These are phyloP conservation scores for Malus sieversii DNA, from an alignment of 306 rosid genomes.

Conservation along the genomic window DNA sequence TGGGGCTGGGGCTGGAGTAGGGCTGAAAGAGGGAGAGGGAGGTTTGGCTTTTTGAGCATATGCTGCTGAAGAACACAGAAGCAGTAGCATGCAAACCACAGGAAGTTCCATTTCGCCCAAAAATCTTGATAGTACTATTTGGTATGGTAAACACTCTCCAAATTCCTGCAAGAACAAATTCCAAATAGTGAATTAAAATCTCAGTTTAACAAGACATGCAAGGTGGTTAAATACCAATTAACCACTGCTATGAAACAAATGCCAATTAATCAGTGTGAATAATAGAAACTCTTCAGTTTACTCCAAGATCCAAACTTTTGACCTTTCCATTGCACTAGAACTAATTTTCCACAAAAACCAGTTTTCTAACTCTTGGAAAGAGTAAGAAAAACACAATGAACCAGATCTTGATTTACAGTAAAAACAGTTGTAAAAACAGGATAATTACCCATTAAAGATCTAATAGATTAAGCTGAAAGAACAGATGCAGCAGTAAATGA, in stretches of 20 bases:
- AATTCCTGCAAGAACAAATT: constrained; percentile 49
- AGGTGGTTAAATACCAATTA: neutral
- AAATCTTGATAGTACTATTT: neutral
- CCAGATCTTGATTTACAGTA: constrained; percentile 39
- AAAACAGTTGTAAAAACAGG: neutral
- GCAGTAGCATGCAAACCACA: constrained; percentile 40
- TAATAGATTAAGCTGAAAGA: constrained; percentile 5
- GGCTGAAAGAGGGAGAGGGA: constrained; percentile 49
- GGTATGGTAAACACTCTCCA: no score
- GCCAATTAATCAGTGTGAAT: constrained; percentile 8
- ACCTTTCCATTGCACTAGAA: neutral
- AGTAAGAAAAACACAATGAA: neutral
- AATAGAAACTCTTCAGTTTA: neutral
- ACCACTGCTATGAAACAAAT: neutral
- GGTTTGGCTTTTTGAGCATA: constrained; percentile 56
- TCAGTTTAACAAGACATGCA: neutral
- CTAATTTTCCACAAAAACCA: neutral
- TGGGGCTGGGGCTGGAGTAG: constrained; percentile 90
- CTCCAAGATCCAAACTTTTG: constrained; percentile 7
- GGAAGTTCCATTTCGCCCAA: constrained; percentile 42
- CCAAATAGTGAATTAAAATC: constrained; percentile 23
- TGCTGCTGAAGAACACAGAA: constrained; percentile 39
- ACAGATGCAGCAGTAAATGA: constrained; percentile 21
- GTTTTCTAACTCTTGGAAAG: neutral
- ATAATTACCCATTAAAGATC: constrained; percentile 17